Evolutionary conservation across 1,284 basidiomycete species (phyloP).

Genomic region (Athelia sp.): DNA sequence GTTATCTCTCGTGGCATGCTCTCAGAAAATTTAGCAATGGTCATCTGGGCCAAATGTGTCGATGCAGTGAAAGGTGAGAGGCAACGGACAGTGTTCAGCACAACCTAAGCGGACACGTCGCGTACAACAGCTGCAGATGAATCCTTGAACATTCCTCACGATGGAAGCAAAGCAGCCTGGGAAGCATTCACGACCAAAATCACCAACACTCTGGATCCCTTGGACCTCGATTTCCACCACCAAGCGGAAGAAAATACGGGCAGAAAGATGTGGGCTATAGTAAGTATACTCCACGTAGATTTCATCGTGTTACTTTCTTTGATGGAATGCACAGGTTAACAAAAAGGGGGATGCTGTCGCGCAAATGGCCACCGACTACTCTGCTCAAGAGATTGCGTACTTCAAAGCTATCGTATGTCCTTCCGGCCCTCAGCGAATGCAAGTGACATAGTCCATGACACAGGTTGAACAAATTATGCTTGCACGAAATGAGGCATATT

Average conservation of each 20-base stretch:
- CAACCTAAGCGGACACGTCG: constrained; percentile 4
- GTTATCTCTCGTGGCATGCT: constrained; percentile 66
- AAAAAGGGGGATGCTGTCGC: constrained; percentile 72
- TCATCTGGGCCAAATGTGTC: constrained; percentile 63
- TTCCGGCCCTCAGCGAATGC: not conserved
- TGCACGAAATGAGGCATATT: constrained; percentile 69
- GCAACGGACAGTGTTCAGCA: constrained; percentile 4
- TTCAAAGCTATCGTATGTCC: constrained; percentile 73
- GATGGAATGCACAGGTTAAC: constrained; percentile 65
- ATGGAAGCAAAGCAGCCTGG: constrained; percentile 46
- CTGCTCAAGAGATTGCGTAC: constrained; percentile 69
- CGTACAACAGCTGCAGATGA: constrained; percentile 45
- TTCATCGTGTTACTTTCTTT: not conserved
- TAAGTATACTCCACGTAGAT: constrained; percentile 24
- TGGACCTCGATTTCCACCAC: constrained; percentile 68
- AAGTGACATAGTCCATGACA: constrained; percentile 3
- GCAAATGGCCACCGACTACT: constrained; percentile 80
- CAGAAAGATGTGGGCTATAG: constrained; percentile 59
- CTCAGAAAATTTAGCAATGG: constrained; percentile 54
- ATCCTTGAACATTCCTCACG: constrained; percentile 40
- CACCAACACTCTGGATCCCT: constrained; percentile 55
- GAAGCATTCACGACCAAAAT: constrained; percentile 53
- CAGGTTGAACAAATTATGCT: constrained; percentile 87
- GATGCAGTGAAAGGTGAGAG: constrained; percentile 54
- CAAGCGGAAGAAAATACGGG: constrained; percentile 62